Evolutionary conservation across 2,329 filamentous ascomycete genomes (phyloP), one percentile per base, ranked within the genome.

Genomic region (Talaromyces sp.): DNA sequence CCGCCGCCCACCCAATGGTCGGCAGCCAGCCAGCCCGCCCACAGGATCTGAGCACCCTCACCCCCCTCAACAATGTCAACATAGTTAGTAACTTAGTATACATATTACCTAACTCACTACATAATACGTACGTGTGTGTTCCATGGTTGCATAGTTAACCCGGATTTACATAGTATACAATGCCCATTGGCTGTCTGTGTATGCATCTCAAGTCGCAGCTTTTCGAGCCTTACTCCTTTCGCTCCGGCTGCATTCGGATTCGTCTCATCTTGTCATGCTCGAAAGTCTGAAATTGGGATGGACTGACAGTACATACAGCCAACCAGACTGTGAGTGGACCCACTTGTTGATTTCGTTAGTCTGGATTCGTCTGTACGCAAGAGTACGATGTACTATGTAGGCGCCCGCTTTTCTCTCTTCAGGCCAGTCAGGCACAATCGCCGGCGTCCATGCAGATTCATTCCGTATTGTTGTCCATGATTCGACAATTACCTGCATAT

Each of bases 381-480:
- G 23, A n/a, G n/a, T n/a, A n/a, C n/a, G n/a, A n/a, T n/a, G 21
- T 40, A 35, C 33, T 35, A 35, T 35, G 35, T 56, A 25, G 54
- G 31, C 54, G 54, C 54, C 54, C 54, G 14, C 54, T 42, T 42
- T 57, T 18, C 23, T 40, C 5, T 57, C 54, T 42, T 11, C 54
- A 42, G 54, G 54, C 54, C 54, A 57, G 54, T 57, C 54, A 57
- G 35, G 54, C 40, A 40, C 35, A 31, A 39, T 57, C 54, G 23
- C 28, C 14, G 35, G 54, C 35, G 33, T 56, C 35, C 33, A 56
- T 40, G 54, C 35, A 40, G 28, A 57, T 42, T 28, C 54, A 40
- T 42, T 40, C 54, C 11, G 25, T 21, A 42, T 14, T 57, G 21
- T 40, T 21, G 37, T 57, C 21, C 35, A 21, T 39, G 35, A 57